Evolutionary conservation across 345 rosid genomes (phyloP), one percentile per base, ranked within the genome.

Genomic region (Dipteronia sinensis): DNA sequence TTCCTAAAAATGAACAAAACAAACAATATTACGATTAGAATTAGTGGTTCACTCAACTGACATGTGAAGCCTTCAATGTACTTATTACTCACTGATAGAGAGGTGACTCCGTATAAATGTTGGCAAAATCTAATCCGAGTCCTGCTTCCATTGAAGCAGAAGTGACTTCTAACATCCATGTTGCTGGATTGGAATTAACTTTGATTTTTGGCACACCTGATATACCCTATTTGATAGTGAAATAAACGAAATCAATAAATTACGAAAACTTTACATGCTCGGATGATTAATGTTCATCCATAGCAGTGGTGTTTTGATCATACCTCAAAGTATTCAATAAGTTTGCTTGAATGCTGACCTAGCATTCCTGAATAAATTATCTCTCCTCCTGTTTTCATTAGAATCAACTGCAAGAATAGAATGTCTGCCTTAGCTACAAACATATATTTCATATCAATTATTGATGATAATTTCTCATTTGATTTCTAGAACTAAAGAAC

Each of bases 121-220:
- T 34, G 29, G 83, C 76, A 74, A 83, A 90, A 75, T 90, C 89
- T 19, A 88, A 25, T 34, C 83, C 83, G 44, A 83, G 84, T 44
- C 73, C 77, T 7, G 76, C 75, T 74, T 90, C 92, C 49, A 76
- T 3, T 38, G 88, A 86, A 59, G 82, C 79, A 76, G 81, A 79
- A 42, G 92, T 84, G 77, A 87, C 81, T 25, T 90, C 94, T 63
- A 90, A 79, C 87, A 90, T 86, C 94, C 94, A 90, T 20, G 94
- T 90, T 53, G 92, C 88, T 29, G 94, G 94, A 74, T 87, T 90
- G 65, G 79, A 85, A 44, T 86, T 86, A 9, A 78, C 83, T 83
- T 83, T 79, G 76, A 90, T 86, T 65, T 85, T 85, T 20, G 86
- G 90, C 47, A 85, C 82, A 67, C 94, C 90, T 15, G 83, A 78